phyloP scores from a whole-genome alignment of 306 rosid genomes.

The Astragalus membranaceus region DNA sequence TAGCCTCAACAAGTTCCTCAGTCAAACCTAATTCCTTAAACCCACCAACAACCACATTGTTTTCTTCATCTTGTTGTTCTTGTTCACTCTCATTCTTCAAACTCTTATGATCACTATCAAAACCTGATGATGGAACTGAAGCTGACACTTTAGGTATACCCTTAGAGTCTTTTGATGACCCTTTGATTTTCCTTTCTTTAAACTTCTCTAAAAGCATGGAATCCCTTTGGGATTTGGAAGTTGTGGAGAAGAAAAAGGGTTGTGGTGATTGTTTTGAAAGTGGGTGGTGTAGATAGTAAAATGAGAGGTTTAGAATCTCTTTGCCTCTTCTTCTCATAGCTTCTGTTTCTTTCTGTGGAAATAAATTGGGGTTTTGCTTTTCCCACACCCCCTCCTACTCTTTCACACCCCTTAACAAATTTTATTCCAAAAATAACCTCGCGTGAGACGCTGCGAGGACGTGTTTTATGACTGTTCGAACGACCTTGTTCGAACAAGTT shows the following conservation, averaged over 20 bases:
- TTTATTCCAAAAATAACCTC: too few relatives aligned
- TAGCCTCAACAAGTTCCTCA: slow-evolving; percentile 53
- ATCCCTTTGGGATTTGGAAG: slow-evolving; percentile 44
- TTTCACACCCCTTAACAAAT: too few relatives aligned
- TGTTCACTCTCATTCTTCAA: slow-evolving; percentile 26
- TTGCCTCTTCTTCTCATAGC: slow-evolving; percentile 37
- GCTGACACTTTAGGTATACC: slow-evolving; percentile 6
- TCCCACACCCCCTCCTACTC: too few relatives aligned
- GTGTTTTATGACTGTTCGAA: too few relatives aligned
- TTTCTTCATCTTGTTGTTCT: too few relatives aligned
- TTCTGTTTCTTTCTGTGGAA: neutral
- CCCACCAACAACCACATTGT: slow-evolving; percentile 29
- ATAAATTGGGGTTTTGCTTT: too few relatives aligned
- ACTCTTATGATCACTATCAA: slow-evolving; percentile 21
- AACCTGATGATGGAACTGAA: neutral
- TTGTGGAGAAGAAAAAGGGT: slow-evolving; percentile 42
- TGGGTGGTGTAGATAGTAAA: slow-evolving; percentile 21
- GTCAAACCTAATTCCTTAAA: slow-evolving; percentile 60
- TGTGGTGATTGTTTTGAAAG: slow-evolving; percentile 20
- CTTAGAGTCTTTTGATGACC: slow-evolving; percentile 26
- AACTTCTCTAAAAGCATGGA: slow-evolving; percentile 57
- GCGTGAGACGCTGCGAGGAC: too few relatives aligned
- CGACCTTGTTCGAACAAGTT: too few relatives aligned
- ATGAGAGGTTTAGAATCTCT: slow-evolving; percentile 36
- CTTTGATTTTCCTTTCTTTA: slow-evolving; percentile 61